Conservation (phyloP, 2,329 filamentous ascomycete species). For the Neofusicoccum ribis region DNA sequence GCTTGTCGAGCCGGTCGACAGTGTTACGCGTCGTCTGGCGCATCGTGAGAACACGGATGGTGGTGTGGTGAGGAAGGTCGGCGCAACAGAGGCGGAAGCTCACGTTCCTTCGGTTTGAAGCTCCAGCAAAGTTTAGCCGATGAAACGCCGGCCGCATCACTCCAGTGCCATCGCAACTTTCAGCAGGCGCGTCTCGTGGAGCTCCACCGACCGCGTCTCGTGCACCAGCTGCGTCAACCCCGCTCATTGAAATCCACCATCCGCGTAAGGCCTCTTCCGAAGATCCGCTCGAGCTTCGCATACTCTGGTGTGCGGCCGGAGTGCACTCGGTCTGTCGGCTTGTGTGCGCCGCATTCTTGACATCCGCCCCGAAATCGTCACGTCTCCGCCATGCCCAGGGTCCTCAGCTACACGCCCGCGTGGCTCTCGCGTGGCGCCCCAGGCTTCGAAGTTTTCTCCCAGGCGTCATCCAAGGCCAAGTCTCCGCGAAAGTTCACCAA, state of each 20-base stretch:
- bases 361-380: background rate
- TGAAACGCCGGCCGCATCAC: background rate
- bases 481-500: conserved; percentile 30
- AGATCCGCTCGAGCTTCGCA: background rate
- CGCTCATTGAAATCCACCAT: background rate
- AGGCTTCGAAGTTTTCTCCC: conserved; percentile 75
- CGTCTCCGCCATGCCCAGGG: conserved; percentile 68
- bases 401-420: conserved; percentile 79
- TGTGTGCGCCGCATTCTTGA: background rate
- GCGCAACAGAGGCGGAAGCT: conserved; percentile 6
- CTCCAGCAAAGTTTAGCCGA: conserved; percentile 9
- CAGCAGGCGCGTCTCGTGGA: conserved; percentile 6
- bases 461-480: conserved; percentile 45
- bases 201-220: background rate
- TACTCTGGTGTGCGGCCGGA: background rate
- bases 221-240: background rate
- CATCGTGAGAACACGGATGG: conserved; percentile 39
- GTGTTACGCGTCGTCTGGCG: conserved; percentile 61
- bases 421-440: conserved; percentile 81
- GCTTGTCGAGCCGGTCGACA: conserved; percentile 88
- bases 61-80: background rate
- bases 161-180: background rate
- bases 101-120: conserved; percentile 3
- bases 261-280: background rate
- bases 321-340: background rate